Evolutionary conservation across 352 stramenopile genomes (phyloP), one percentile per base, ranked within the genome.

Genomic region (Pythium folliculosum): DNA sequence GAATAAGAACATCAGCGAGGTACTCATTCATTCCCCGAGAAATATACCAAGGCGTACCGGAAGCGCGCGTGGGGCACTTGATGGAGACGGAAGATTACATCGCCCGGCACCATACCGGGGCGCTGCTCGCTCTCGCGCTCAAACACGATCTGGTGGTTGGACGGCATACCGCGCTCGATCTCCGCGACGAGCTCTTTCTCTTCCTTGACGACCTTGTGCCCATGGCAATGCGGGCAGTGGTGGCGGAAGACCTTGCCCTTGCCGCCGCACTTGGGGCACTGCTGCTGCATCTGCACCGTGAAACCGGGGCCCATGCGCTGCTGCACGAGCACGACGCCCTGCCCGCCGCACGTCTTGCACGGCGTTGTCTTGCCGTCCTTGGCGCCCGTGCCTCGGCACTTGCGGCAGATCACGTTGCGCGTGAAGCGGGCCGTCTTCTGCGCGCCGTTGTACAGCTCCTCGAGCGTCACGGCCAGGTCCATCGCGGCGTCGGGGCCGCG

Each of bases 21-120:
- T 32, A 32, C 2, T 5, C 27, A 32, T 32, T 6, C 27, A 32
- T 32, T 32, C 27, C 27, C 27, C 2, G 22, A 49, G 55, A 49
- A 50, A 44, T 14, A 51, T 3, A 8, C 21, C 30, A 30, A 47
- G 60, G 13, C 77, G 49, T 63, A 94, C 86, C 80, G 81, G 64
- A 98, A 99, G 14, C 86, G 74, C 30, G 82, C 49, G 77, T 99
- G 89, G 14, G 86, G 82, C 55, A 89, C 71, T 70, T 98, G 94
- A 25, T 95, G 80, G 44, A 99, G 81, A 2, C 97, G 81, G 74
- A 99, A 98, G 66, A 98, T 97, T 61, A 99, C 85, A 77, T 99
- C 90, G 54, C 97, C 97, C 10, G 97, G 88, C 38, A 94, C 71
- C 73, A 93, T 89, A 0, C 88, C 88, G n/a, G 88, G 88, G 0